Evolutionary conservation across 164 flowering plant species (phyloP), one percentile per base, ranked within the genome.

Genomic region (Cinnamomum micranthum): DNA sequence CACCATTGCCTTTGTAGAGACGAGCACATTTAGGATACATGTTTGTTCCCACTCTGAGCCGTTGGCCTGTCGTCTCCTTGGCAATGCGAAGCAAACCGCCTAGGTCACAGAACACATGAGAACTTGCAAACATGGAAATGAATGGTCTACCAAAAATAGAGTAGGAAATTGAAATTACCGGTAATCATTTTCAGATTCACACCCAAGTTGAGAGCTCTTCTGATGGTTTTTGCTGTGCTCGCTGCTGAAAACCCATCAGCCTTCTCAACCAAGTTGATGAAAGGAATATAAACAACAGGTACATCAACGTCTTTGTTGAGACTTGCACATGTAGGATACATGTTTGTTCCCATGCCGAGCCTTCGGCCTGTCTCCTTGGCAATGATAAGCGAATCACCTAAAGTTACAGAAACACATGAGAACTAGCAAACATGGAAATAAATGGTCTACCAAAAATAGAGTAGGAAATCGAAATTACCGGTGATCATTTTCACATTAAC

Each of bases 21-120:
- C 4, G 4, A 28, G 31, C 31, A 31, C 85, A 84, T 22, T 83
- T 82, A 17, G 85, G 85, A 50, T 84, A 84, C 86, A 84, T 84
- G 79, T 84, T 84, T 67, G 85, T 82, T n/a, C 85, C 86, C 86
- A 84, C 82, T 68, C 86, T 85, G 25, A 84, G 86, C 69, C 86
- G 76, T 59, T 83, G 73, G 6, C 86, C 85, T 6, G 83, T 28
- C 31, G 4, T 84, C 74, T 82, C 86, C 76, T 84, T 82, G 22
- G 81, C 86, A 73, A 82, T 84, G 25, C 85, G 77, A 62, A 84
- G 83, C 67, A 81, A 84, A 72, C 81, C 86, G 4, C 86, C 85
- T 82, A 74, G 76, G 52, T 50, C 4, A 50, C 51, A 64, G 24
- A 59, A 12, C 9, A 25, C 20, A 28, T 28, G 2, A 35, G 24